Evolutionary conservation across 345 rosid species (phyloP).

Genomic region (Syzygium jambos): DNA sequence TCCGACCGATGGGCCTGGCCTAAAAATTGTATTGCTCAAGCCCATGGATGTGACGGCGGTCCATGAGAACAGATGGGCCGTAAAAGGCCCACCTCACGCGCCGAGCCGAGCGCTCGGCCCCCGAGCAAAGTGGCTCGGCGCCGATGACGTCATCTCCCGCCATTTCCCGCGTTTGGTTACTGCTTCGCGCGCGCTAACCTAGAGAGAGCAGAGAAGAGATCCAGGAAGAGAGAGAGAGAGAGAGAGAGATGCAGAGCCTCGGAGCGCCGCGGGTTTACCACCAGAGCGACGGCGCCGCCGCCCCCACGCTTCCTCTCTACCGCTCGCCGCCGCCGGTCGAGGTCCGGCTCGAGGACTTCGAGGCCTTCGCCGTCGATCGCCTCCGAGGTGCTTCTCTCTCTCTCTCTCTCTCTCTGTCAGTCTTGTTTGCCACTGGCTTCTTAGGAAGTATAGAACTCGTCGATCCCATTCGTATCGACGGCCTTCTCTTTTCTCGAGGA

Average conservation of each 20-base stretch:
- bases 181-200: background rate
- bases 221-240: background rate
- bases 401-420: background rate
- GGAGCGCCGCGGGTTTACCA: constrained; percentile 19
- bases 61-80: background rate
- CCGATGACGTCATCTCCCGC: background rate
- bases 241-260: constrained; percentile 39
- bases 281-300: constrained; percentile 15
- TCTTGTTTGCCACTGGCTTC: background rate
- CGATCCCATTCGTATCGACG: background rate
- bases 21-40: background rate
- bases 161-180: background rate
- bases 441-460: background rate
- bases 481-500: background rate
- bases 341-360: constrained; percentile 87
- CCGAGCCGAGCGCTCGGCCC: background rate
- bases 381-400: constrained; percentile 49
- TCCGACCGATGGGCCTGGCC: background rate
- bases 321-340: constrained; percentile 76
- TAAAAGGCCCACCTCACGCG: background rate
- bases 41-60: background rate
- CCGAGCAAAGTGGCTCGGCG: background rate
- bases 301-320: constrained; percentile 53
- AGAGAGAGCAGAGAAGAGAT: background rate
- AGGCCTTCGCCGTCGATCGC: constrained; percentile 84